Evolutionary conservation across 176 grass and related monocot genomes (phyloP).

Genomic region (Melocanna baccifera): DNA sequence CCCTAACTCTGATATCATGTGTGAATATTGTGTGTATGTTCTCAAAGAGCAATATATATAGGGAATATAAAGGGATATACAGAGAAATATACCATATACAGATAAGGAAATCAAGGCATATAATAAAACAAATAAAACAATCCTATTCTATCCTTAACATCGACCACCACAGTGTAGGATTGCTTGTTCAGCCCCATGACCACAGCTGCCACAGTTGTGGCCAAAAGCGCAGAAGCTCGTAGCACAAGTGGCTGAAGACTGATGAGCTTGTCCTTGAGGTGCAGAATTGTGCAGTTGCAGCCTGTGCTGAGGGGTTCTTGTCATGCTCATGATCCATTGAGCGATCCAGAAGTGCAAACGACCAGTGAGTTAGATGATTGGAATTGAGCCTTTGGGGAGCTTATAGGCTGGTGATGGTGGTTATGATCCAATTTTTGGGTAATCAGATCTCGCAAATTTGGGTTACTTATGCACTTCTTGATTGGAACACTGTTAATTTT

Average conservation of each 20-base stretch:
- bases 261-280: conserved; percentile 34
- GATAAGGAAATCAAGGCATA: no score
- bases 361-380: not conserved
- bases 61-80: no score
- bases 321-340: conserved; percentile 50
- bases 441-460: conserved; percentile 26
- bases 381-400: not conserved
- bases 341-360: not conserved
- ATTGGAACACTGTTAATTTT: not conserved
- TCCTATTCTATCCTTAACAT: no score
- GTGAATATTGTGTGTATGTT: no score
- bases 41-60: no score
- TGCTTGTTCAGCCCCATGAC: conserved; percentile 74
- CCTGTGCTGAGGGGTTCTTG: conserved; percentile 17
- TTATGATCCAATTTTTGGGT: not conserved
- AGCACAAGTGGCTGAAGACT: conserved; percentile 31
- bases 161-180: conserved; percentile 45
- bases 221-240: conserved; percentile 35
- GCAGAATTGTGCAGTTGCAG: not conserved
- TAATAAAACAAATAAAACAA: no score
- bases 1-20: no score
- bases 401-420: not conserved
- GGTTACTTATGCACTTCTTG: not conserved
- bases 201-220: conserved; percentile 43
- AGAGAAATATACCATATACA: no score